Evolutionary conservation across 495 filamentous ascomycete species (phyloP).

Genomic region (Lasiosphaeria miniovina): DNA sequence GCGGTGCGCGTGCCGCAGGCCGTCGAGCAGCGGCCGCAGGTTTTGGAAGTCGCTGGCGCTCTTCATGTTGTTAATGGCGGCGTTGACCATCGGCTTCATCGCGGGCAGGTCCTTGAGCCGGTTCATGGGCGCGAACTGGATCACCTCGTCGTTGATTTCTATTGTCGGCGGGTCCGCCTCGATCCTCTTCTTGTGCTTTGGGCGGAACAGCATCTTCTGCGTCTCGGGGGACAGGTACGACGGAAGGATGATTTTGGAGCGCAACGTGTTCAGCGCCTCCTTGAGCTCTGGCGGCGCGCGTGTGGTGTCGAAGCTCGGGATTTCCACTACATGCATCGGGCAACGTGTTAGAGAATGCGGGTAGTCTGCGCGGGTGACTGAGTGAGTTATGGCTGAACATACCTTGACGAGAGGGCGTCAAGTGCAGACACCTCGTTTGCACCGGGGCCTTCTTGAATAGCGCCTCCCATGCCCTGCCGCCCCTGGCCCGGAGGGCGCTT

Average conservation of each 20-base stretch:
- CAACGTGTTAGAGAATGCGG: background rate
- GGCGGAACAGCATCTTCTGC: constrained; percentile 51
- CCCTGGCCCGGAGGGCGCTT: constrained; percentile 20
- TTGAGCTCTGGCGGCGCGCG: constrained; percentile 37
- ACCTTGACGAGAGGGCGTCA: constrained; percentile 20
- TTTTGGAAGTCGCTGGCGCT: constrained; percentile 58
- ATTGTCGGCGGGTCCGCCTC: constrained; percentile 58
- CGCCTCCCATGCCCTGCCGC: constrained; percentile 16
- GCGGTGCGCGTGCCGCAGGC: constrained; percentile 46
- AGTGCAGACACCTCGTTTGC: constrained; percentile 24
- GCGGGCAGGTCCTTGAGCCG: constrained; percentile 29
- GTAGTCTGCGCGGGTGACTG: background rate
- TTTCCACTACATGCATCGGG: constrained; percentile 6
- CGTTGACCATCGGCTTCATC: constrained; percentile 33
- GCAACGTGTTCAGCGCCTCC: constrained; percentile 49
- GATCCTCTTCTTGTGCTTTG: constrained; percentile 50
- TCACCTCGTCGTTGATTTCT: constrained; percentile 56
- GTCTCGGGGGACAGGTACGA: constrained; percentile 55
- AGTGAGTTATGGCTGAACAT: constrained; percentile 1
- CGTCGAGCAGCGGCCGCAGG: constrained; percentile 56
- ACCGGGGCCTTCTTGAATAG: constrained; percentile 4
- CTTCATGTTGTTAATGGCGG: constrained; percentile 50
- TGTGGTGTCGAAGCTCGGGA: constrained; percentile 29
- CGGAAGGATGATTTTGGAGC: constrained; percentile 63
- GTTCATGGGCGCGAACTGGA: constrained; percentile 52